A percentile compares a stretch with the other conserved stretches of the same genome.
Evolutionary conservation across 2,329 filamentous ascomycete genomes (phyloP).

Genomic region (Biscogniauxia sp.): DNA sequence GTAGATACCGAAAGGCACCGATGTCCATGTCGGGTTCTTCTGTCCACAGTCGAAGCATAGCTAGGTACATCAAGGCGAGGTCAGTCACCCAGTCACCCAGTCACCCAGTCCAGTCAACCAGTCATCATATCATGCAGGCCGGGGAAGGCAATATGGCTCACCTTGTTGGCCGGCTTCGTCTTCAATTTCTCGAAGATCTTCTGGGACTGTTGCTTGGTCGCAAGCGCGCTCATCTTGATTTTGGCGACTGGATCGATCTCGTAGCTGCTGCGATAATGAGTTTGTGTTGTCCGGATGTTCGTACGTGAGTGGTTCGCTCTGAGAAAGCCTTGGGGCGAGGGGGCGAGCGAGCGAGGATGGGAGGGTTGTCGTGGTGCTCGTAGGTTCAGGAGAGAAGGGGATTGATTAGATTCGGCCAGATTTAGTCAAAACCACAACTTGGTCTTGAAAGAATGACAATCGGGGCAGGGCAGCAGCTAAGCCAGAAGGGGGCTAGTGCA

Average conservation of each 20-base stretch:
- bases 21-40: constrained; percentile 98
- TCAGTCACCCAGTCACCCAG: too few relatives aligned
- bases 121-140: constrained; percentile 6
- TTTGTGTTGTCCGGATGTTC: not conserved
- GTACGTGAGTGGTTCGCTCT: not conserved
- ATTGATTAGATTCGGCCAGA: constrained; percentile 29
- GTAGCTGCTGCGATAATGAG: not conserved
- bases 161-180: constrained; percentile 91
- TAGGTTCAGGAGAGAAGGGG: constrained; percentile 25
- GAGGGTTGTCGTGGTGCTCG: constrained; percentile 3
- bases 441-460: constrained; percentile 15
- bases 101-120: too few relatives aligned
- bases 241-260: constrained; percentile 33
- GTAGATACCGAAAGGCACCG: constrained; percentile 95
- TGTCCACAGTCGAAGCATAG: constrained; percentile 97
- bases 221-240: constrained; percentile 66
- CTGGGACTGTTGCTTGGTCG: constrained; percentile 91
- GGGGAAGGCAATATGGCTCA: constrained; percentile 44
- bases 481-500: constrained; percentile 13
- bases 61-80: constrained; percentile 36
- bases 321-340: constrained; percentile 2
- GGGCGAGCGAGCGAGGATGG: constrained; percentile 4
- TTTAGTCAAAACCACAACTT: constrained; percentile 28
- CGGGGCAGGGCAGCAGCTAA: constrained; percentile 10
- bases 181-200: constrained; percentile 98